Evolutionary conservation across 1,139 yeast genomes (phyloP).

Genomic region (Ogataea hybrid): DNA sequence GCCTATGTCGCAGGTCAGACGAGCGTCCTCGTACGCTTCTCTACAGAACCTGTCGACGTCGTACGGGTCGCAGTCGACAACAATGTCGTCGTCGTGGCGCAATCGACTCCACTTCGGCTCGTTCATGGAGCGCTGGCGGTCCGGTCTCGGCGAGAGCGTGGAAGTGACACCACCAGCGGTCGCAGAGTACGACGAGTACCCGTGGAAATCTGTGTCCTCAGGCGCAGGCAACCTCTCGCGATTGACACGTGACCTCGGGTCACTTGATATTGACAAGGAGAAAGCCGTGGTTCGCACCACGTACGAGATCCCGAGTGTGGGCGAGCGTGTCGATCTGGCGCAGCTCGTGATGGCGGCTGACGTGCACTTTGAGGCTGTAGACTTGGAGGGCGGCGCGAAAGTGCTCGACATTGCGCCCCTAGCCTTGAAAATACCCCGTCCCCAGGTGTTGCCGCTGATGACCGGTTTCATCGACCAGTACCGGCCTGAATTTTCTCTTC

Average conservation of each 20-base stretch:
- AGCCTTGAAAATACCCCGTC: not conserved
- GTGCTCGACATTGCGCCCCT: constrained; percentile 7
- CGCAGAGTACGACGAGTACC: constrained; percentile 44
- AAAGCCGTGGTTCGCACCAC: constrained; percentile 1
- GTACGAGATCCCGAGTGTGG: not conserved
- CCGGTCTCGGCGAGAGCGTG: constrained; percentile 13
- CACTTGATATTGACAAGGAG: constrained; percentile 10
- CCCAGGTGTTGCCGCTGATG: constrained; percentile 35
- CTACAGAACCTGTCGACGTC: constrained; percentile 33
- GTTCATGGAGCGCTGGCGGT: constrained; percentile 29
- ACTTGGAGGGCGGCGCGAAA: not conserved
- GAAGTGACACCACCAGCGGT: constrained; percentile 46
- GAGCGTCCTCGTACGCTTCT: constrained; percentile 33
- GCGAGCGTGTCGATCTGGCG: not conserved
- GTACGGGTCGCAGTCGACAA: constrained; percentile 23
- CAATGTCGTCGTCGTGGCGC: constrained; percentile 30
- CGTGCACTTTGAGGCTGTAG: no score
- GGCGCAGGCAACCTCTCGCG: not conserved
- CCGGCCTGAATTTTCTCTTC: constrained; percentile 49
- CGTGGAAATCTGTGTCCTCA: constrained; percentile 30
- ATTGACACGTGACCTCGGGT: constrained; percentile 7
- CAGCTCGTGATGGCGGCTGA: not conserved
- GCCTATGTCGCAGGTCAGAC: constrained; percentile 20
- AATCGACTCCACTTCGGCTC: constrained; percentile 27
- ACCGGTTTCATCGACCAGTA: constrained; percentile 53